These are phyloP conservation scores for Choiromyces venosus DNA, from an alignment of 495 filamentous ascomycete genomes.

Conservation along the genomic window DNA sequence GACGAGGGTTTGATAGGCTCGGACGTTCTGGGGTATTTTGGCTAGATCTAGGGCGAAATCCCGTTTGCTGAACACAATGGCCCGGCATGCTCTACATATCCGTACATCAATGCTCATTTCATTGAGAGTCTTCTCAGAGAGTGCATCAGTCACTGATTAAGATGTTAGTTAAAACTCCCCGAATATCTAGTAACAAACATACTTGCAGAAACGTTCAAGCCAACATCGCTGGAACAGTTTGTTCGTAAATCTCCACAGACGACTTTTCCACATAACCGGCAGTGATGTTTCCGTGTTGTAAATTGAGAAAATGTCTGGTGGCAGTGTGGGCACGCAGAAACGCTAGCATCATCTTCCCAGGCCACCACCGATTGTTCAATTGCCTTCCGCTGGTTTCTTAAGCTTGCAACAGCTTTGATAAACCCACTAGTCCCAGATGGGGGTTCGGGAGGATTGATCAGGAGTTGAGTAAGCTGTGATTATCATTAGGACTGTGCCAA, in stretches of 20 bases:
- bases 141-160: conserved; percentile 41
- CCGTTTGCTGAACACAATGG: conserved; percentile 72
- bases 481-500: background rate
- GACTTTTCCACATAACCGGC: conserved; percentile 83
- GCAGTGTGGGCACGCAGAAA: conserved; percentile 81
- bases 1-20: conserved; percentile 76
- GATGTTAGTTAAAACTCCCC: background rate
- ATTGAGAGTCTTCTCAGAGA: conserved; percentile 58
- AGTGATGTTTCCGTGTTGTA: conserved; percentile 87
- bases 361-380: conserved; percentile 87
- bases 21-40: conserved; percentile 65
- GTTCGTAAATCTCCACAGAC: conserved; percentile 84
- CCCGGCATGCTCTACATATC: conserved; percentile 85
- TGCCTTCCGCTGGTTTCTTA: conserved; percentile 64
- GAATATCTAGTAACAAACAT: conserved; percentile 40
- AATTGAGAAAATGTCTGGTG: conserved; percentile 89
- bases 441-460: conserved; percentile 62
- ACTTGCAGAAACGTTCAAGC: conserved; percentile 68
- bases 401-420: conserved; percentile 54
- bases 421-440: conserved; percentile 47
- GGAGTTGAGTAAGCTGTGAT: conserved; percentile 65
- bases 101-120: conserved; percentile 71
- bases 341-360: conserved; percentile 87
- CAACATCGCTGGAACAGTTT: conserved; percentile 76
- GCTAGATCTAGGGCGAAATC: conserved; percentile 67